Conservation (phyloP, 2,329 filamentous ascomycete species). For the Talaromyces sp. region DNA sequence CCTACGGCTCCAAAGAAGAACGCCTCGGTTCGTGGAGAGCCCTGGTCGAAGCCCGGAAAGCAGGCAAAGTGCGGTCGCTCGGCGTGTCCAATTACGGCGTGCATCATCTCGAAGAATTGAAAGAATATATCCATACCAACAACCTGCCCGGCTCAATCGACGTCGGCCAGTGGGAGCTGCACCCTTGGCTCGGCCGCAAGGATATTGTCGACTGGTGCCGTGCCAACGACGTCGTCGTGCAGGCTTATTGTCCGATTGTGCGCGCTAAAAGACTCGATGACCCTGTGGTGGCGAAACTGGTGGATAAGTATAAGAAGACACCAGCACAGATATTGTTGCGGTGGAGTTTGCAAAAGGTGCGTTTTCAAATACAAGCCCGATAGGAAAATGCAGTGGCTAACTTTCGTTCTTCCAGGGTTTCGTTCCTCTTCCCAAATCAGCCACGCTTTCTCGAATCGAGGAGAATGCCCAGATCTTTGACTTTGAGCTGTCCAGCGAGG, state of each 20-base stretch:
- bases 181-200: conserved; percentile 76
- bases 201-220: conserved; percentile 76
- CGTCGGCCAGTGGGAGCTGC: conserved; percentile 83
- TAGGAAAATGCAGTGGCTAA: neutral
- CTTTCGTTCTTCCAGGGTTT: conserved; percentile 42
- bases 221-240: conserved; percentile 55
- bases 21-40: conserved; percentile 36
- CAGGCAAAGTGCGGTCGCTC: conserved; percentile 34
- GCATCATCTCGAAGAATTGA: conserved; percentile 35
- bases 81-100: conserved; percentile 37
- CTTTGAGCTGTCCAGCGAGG: conserved; percentile 53
- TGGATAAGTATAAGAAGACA: conserved; percentile 53
- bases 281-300: conserved; percentile 44
- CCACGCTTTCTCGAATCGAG: conserved; percentile 53
- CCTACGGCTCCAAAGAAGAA: conserved; percentile 31
- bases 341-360: conserved; percentile 54
- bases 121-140: conserved; percentile 30
- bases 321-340: conserved; percentile 53
- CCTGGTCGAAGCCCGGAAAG: conserved; percentile 34
- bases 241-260: conserved; percentile 49
- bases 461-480: conserved; percentile 57
- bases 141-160: conserved; percentile 59
- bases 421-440: conserved; percentile 58
- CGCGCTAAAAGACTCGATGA: conserved; percentile 47
- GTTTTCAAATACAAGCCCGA: conserved; percentile 14